Conservation (phyloP, 495 filamentous ascomycete genomes). For the Pseudevernia furfuracea region DNA sequence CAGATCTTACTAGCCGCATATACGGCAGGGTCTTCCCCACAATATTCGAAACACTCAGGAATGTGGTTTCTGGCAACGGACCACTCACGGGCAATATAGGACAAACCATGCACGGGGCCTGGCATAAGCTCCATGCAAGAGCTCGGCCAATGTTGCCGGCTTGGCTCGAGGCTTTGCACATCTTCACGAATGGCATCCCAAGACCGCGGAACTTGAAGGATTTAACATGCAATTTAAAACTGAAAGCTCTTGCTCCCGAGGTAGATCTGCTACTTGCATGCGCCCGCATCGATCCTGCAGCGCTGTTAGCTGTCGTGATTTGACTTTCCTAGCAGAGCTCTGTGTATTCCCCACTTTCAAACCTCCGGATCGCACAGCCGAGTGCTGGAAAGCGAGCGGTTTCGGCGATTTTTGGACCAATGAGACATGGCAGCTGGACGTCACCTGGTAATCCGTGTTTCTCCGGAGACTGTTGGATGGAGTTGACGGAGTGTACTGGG, state of each 20-base stretch:
- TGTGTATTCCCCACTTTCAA: neutral
- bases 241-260: too few relatives aligned
- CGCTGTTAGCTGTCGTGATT: neutral
- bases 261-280: neutral
- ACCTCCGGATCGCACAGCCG: neutral
- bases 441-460: neutral
- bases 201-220: neutral
- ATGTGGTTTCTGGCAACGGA: neutral
- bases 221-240: neutral
- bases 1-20: conserved; percentile 8
- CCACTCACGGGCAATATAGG: neutral
- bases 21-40: conserved; percentile 9
- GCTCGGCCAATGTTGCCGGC: neutral
- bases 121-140: conserved; percentile 5
- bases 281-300: neutral
- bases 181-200: neutral
- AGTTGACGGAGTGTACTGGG: neutral
- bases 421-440: neutral
- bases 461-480: neutral
- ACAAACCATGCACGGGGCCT: neutral
- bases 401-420: neutral
- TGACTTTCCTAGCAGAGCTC: neutral
- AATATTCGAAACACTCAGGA: neutral
- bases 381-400: neutral
- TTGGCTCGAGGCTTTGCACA: neutral